These are phyloP conservation scores for Colletotrichum caudatum DNA, from an alignment of 2,329 filamentous ascomycete genomes.

Conservation along the genomic window DNA sequence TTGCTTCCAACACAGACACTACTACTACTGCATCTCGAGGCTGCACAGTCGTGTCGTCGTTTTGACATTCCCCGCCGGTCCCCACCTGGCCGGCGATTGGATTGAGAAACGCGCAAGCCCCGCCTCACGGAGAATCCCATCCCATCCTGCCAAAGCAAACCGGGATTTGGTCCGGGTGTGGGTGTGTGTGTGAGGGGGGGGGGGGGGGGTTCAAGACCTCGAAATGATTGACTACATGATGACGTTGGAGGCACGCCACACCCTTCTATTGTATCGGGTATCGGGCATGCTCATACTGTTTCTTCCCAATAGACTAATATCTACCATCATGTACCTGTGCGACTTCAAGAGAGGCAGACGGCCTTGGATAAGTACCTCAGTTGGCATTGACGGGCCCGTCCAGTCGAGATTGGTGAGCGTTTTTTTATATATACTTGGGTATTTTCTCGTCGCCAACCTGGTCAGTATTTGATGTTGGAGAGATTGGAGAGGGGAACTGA, in stretches of 20 bases:
- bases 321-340: too few relatives aligned
- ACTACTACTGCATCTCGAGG: too few relatives aligned
- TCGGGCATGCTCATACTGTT: too few relatives aligned
- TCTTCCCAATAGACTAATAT: too few relatives aligned
- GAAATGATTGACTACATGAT: slow-evolving; percentile 31
- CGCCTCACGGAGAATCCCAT: background rate
- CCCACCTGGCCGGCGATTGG: background rate
- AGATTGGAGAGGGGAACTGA: background rate
- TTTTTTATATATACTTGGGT: background rate
- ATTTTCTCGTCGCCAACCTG: background rate
- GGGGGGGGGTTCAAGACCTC: background rate
- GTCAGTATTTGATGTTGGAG: background rate
- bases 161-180: background rate
- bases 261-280: background rate
- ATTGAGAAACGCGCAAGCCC: background rate
- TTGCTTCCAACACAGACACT: too few relatives aligned
- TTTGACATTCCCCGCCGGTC: background rate
- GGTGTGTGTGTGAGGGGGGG: too few relatives aligned
- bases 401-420: background rate
- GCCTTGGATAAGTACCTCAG: too few relatives aligned
- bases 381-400: background rate
- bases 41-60: background rate
- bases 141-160: background rate
- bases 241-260: slow-evolving; percentile 33
- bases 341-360: too few relatives aligned